Conservation (phyloP, 345 rosid species). For the Aquilaria yunnanensis region DNA sequence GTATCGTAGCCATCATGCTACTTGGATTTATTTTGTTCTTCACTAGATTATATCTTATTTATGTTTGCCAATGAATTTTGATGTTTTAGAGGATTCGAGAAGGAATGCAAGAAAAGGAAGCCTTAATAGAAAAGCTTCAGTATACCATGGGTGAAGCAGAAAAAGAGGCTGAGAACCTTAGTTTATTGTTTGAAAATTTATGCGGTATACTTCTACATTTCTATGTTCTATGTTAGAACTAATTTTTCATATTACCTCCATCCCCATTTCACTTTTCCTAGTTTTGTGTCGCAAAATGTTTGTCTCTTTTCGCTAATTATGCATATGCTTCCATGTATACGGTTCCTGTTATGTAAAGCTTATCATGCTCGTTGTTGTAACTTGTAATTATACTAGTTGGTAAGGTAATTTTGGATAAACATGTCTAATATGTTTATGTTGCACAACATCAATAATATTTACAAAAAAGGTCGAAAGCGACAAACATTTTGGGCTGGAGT, state of each 20-base stretch:
- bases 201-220: conserved; percentile 44
- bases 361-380: too few relatives aligned
- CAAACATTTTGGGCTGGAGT: too few relatives aligned
- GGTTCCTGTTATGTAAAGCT: too few relatives aligned
- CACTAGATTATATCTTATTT: neutral
- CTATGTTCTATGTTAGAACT: conserved; percentile 5
- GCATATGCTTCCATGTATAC: too few relatives aligned
- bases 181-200: conserved; percentile 46
- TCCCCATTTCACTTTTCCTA: too few relatives aligned
- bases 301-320: too few relatives aligned
- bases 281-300: too few relatives aligned
- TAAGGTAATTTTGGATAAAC: too few relatives aligned
- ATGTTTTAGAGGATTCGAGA: conserved; percentile 41
- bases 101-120: conserved; percentile 49
- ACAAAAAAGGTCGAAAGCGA: too few relatives aligned
- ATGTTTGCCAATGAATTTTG: conserved; percentile 3
- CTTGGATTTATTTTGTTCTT: conserved; percentile 12
- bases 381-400: too few relatives aligned
- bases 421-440: too few relatives aligned
- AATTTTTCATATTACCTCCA: neutral
- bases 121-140: conserved; percentile 35
- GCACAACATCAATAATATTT: too few relatives aligned
- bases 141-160: conserved; percentile 48
- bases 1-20: conserved; percentile 22
- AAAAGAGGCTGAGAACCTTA: conserved; percentile 48